These are phyloP conservation scores for Hyaloscypha finlandica DNA, from an alignment of 495 filamentous ascomycete genomes.

Conservation along the genomic window DNA sequence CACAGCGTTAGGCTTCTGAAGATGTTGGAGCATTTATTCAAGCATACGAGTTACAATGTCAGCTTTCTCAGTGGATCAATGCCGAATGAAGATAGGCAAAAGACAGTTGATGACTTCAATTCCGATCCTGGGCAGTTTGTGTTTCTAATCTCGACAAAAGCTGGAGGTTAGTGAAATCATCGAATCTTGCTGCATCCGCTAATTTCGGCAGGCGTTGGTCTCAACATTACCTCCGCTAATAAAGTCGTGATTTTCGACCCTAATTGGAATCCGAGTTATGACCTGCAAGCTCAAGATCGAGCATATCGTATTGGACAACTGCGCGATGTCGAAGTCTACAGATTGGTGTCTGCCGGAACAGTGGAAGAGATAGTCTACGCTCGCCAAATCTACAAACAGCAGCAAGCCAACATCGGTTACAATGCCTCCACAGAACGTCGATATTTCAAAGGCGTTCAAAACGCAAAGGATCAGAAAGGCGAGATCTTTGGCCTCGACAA, in stretches of 20 bases:
- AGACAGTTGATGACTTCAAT: constrained; percentile 89
- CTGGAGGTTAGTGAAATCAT: constrained; percentile 48
- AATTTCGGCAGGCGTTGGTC: constrained; percentile 48
- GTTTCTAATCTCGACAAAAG: constrained; percentile 92
- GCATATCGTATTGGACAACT: constrained; percentile 95
- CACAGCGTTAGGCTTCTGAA: constrained; percentile 83
- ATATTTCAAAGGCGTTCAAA: constrained; percentile 95
- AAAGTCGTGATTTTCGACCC: constrained; percentile 98
- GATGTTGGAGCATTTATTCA: constrained; percentile 85
- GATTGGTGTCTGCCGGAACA: constrained; percentile 88
- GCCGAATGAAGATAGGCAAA: constrained; percentile 81
- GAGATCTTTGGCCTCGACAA: constrained; percentile 93
- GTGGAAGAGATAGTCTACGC: constrained; percentile 98
- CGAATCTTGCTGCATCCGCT: neutral
- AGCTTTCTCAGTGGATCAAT: constrained; percentile 89
- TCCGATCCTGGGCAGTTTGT: constrained; percentile 86
- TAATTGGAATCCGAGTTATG: constrained; percentile 86
- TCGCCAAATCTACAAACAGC: constrained; percentile 97
- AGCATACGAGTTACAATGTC: constrained; percentile 86
- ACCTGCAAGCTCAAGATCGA: constrained; percentile 94
- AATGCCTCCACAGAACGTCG: constrained; percentile 87
- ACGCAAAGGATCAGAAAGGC: constrained; percentile 81
- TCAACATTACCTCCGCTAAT: constrained; percentile 97
- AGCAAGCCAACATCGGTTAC: constrained; percentile 97
- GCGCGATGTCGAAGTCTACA: constrained; percentile 94